Conservation (phyloP, 768 basidiomycete genomes). For the Leccinum boreale region DNA sequence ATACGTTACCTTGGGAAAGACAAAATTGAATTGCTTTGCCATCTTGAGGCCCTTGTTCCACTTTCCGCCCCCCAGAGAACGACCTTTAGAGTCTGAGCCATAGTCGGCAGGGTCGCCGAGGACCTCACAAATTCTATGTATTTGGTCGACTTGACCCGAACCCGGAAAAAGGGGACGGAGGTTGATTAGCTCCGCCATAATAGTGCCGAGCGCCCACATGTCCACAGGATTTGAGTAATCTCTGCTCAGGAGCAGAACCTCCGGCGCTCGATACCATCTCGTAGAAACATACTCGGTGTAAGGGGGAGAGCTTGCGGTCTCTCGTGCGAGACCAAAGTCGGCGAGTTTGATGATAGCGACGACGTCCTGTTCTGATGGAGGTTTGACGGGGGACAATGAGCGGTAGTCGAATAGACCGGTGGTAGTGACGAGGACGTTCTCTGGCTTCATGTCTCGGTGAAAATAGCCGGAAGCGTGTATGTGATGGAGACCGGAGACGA, state of each 20-base stretch:
- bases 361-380: conserved; percentile 85
- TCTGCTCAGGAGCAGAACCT: conserved; percentile 85
- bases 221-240: conserved; percentile 98
- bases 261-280: conserved; percentile 99
- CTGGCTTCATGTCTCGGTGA: conserved; percentile 99
- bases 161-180: conserved; percentile 95
- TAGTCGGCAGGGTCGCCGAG: conserved; percentile 91
- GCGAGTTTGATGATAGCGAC: conserved; percentile 96
- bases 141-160: conserved; percentile 88
- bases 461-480: conserved; percentile 93
- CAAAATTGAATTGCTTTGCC: conserved; percentile 81
- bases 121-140: conserved; percentile 86
- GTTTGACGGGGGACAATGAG: conserved; percentile 67
- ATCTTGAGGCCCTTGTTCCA: conserved; percentile 87
- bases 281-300: conserved; percentile 99
- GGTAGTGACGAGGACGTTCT: conserved; percentile 97
- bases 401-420: conserved; percentile 93
- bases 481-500: conserved; percentile 86
- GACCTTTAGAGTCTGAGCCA: conserved; percentile 68
- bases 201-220: conserved; percentile 99
- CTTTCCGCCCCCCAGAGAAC: conserved; percentile 76
- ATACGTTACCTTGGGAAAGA: conserved; percentile 75
- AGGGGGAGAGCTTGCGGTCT: conserved; percentile 83
- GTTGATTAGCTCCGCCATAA: conserved; percentile 95
- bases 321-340: conserved; percentile 95